phyloP scores from a whole-genome alignment of 805 yeast genomes.

The Teunomyces panamensis region DNA sequence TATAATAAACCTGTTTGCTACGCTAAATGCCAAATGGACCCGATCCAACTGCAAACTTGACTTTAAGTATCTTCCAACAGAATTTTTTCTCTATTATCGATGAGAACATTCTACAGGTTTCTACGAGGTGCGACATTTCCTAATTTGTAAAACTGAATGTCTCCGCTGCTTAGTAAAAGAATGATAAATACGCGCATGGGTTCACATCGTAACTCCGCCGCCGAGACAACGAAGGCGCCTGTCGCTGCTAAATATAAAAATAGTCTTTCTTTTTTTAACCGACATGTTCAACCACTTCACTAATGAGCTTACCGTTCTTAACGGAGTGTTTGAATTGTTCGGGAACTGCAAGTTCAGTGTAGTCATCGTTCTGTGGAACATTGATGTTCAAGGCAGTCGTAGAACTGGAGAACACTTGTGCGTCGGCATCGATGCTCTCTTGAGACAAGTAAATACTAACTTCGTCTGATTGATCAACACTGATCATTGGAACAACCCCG shows the following conservation, averaged over 20 bases:
- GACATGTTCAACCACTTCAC: slow-evolving; percentile 78
- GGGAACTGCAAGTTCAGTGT: slow-evolving; percentile 78
- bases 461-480: slow-evolving; percentile 84
- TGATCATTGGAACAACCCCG: slow-evolving; percentile 78
- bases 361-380: slow-evolving; percentile 72
- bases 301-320: slow-evolving; percentile 57
- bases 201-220: no score
- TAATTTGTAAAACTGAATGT: slow-evolving; percentile 1
- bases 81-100: background rate
- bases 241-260: background rate
- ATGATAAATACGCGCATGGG: background rate
- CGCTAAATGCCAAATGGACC: background rate
- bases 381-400: slow-evolving; percentile 85
- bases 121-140: slow-evolving; percentile 5
- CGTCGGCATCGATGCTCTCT: slow-evolving; percentile 63
- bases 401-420: slow-evolving; percentile 73
- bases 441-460: slow-evolving; percentile 77
- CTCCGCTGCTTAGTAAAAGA: background rate
- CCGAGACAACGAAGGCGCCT: no score
- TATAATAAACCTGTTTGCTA: background rate
- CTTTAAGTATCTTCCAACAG: background rate
- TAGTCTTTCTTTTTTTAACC: slow-evolving; percentile 40
- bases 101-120: slow-evolving; percentile 3
- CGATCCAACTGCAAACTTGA: background rate
- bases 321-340: slow-evolving; percentile 85